phyloP scores from a whole-genome alignment of 768 basidiomycete genomes.

The Boletus fagicola region DNA sequence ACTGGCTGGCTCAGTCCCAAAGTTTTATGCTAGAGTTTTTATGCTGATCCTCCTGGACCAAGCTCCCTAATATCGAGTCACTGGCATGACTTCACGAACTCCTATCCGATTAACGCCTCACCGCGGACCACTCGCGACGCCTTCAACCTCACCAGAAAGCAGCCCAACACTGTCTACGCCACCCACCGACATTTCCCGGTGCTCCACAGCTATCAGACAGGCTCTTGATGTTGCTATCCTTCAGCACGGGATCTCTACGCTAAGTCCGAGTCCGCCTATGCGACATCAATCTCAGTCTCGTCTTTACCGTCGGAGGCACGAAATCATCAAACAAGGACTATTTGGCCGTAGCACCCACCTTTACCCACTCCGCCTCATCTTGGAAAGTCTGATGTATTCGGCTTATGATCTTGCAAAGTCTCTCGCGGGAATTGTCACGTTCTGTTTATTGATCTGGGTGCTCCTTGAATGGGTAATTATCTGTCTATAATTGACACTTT shows the following conservation, averaged over 20 bases:
- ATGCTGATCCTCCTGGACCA: constrained; percentile 17
- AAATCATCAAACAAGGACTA: background rate
- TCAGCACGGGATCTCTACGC: constrained; percentile 10
- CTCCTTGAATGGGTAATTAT: constrained; percentile 25
- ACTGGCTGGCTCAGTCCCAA: constrained; percentile 33
- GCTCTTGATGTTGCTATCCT: constrained; percentile 13
- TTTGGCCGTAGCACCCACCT: background rate
- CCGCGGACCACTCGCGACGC: constrained; percentile 30
- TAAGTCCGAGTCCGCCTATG: background rate
- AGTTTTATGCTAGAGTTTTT: constrained; percentile 18
- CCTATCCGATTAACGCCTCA: constrained; percentile 24
- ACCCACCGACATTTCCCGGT: constrained; percentile 9
- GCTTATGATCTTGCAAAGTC: constrained; percentile 14
- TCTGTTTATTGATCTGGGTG: constrained; percentile 24
- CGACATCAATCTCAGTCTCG: background rate
- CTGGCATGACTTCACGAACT: constrained; percentile 28
- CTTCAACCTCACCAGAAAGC: constrained; percentile 17
- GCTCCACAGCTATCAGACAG: constrained; percentile 1
- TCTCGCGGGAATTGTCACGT: constrained; percentile 12
- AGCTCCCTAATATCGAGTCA: constrained; percentile 17
- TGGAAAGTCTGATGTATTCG: constrained; percentile 7
- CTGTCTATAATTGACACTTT: background rate
- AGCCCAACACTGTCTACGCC: constrained; percentile 18
- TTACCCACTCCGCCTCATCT: background rate
- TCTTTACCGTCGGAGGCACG: background rate